Conservation (phyloP, 768 basidiomycete species). For the Suillus fuscotomentosus region DNA sequence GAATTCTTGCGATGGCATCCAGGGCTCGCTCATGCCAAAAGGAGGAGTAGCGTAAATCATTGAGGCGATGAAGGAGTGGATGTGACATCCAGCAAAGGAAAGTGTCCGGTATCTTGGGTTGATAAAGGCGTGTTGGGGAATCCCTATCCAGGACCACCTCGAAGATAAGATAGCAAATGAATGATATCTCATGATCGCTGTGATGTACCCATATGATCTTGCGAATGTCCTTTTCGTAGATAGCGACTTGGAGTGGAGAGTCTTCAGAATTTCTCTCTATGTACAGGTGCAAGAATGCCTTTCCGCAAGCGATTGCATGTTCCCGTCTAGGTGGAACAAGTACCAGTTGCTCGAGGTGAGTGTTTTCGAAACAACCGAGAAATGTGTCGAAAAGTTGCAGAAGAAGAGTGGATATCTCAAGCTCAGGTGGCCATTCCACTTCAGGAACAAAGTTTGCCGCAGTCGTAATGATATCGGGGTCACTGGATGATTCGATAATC, state of each 20-base stretch:
- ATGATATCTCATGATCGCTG: conserved; percentile 6
- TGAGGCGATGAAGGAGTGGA: conserved; percentile 6
- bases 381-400: conserved; percentile 9
- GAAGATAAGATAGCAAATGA: conserved; percentile 7
- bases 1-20: conserved; percentile 6
- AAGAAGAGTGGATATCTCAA: conserved; percentile 12
- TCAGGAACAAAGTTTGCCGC: conserved; percentile 14
- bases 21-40: neutral
- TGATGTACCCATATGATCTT: conserved; percentile 9
- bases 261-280: conserved; percentile 1
- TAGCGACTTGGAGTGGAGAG: neutral
- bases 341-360: conserved; percentile 1
- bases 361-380: conserved; percentile 8
- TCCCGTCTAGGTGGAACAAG: conserved; percentile 5
- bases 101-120: neutral
- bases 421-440: conserved; percentile 11
- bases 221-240: neutral
- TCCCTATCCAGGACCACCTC: conserved; percentile 2
- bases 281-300: conserved; percentile 9
- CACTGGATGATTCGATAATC: conserved; percentile 8
- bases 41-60: neutral
- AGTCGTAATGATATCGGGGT: conserved; percentile 10
- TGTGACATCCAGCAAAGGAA: conserved; percentile 10
- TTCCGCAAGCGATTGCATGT: conserved; percentile 9
- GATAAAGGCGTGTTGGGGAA: conserved; percentile 1